phyloP scores from a whole-genome alignment of 2,329 filamentous ascomycete genomes.

The Trichoderma gracile region DNA sequence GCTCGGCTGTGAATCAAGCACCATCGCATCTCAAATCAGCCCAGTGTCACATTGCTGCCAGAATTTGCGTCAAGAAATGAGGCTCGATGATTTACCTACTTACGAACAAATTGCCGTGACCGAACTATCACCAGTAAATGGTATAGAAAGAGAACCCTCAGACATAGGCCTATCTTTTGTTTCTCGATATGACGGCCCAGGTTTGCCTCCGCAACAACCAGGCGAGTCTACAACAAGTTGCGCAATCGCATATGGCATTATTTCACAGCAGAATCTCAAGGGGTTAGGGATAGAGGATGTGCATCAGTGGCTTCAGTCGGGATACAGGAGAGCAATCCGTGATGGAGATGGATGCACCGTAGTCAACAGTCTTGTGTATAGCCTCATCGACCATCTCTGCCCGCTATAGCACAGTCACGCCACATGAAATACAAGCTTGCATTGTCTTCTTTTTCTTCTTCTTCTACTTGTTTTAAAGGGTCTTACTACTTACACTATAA shows the following conservation, averaged over 20 bases:
- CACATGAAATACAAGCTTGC: too few species aligned
- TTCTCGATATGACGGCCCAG: not conserved
- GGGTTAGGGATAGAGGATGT: not conserved
- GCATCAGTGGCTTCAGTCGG: not conserved
- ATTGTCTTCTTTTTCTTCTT: too few species aligned
- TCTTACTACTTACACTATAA: too few species aligned
- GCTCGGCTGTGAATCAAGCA: not conserved
- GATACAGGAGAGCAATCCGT: not conserved
- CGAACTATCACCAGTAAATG: not conserved
- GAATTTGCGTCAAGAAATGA: not conserved
- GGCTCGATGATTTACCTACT: not conserved
- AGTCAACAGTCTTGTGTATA: not conserved
- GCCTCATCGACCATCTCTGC: not conserved
- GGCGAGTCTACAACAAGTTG: slow-evolving; percentile 6
- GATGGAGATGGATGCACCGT: not conserved
- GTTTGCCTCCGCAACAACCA: not conserved
- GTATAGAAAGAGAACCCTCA: not conserved
- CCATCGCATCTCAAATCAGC: too few species aligned
- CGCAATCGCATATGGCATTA: not conserved
- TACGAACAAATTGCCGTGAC: not conserved
- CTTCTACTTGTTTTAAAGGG: too few species aligned
- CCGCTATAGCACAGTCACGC: not conserved
- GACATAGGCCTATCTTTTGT: not conserved
- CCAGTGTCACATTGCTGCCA: not conserved
- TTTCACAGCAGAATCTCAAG: not conserved